A percentile compares a stretch with the other conserved stretches of the same genome.
Evolutionary conservation across 1,284 basidiomycete species (phyloP).

Genomic region (Cutaneotrichosporon curvatum): DNA sequence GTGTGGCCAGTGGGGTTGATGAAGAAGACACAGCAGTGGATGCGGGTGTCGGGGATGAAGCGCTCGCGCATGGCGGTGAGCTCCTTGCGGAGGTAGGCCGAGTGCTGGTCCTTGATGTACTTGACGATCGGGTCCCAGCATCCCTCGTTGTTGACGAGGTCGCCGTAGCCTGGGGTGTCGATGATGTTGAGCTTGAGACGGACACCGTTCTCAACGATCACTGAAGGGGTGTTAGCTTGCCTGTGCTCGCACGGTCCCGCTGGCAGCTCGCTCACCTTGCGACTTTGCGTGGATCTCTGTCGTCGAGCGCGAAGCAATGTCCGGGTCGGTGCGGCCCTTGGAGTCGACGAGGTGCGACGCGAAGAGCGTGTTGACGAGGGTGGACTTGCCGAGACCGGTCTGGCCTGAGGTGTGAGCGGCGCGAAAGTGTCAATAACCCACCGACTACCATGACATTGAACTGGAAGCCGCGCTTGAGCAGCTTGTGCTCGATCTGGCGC

Average conservation of each 20-base stretch:
- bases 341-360: slow-evolving; percentile 96
- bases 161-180: slow-evolving; percentile 97
- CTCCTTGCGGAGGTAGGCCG: slow-evolving; percentile 96
- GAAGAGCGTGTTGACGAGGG: slow-evolving; percentile 97
- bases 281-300: slow-evolving; percentile 96
- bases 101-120: slow-evolving; percentile 90
- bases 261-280: slow-evolving; percentile 60
- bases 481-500: slow-evolving; percentile 96
- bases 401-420: slow-evolving; percentile 58
- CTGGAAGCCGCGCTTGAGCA: slow-evolving; percentile 97
- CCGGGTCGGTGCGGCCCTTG: slow-evolving; percentile 82
- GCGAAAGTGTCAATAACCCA: slow-evolving; percentile 48
- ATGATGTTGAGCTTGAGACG: slow-evolving; percentile 94
- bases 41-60: slow-evolving; percentile 95
- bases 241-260: neutral
- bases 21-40: slow-evolving; percentile 98
- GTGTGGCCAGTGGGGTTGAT: slow-evolving; percentile 95
- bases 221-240: slow-evolving; percentile 50
- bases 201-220: slow-evolving; percentile 94
- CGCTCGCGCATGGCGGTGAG: slow-evolving; percentile 97
- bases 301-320: slow-evolving; percentile 83
- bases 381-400: slow-evolving; percentile 96
- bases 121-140: slow-evolving; percentile 99
- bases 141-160: slow-evolving; percentile 98
- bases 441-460: slow-evolving; percentile 97